Conservation (phyloP, 345 rosid species). For the Citrus reticulata region DNA sequence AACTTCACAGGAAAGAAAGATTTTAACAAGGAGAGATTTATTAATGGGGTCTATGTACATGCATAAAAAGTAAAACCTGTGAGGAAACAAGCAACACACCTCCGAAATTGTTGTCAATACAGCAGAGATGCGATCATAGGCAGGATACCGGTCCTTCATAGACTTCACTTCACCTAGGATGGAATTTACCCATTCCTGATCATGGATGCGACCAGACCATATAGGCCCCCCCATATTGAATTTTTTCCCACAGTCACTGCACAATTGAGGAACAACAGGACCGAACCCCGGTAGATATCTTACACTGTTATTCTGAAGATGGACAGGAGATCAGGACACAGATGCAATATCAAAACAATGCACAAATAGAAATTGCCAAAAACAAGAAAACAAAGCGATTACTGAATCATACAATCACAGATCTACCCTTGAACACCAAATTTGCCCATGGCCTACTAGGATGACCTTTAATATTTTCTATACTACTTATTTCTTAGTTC, state of each 20-base stretch:
- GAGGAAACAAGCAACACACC: constrained; percentile 29
- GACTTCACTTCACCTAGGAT: constrained; percentile 63
- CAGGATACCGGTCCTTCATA: constrained; percentile 83
- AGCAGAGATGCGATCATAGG: constrained; percentile 82
- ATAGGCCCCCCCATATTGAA: constrained; percentile 97
- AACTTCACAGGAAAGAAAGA: neutral
- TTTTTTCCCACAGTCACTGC: constrained; percentile 92
- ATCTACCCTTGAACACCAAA: neutral
- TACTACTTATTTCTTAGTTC: neutral
- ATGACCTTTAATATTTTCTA: neutral
- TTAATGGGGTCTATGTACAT: neutral
- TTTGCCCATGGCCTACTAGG: neutral
- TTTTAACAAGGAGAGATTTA: neutral
- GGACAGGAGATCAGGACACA: neutral
- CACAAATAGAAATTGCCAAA: neutral
- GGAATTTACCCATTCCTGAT: constrained; percentile 84
- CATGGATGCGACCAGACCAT: constrained; percentile 97
- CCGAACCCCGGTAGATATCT: constrained; percentile 94
- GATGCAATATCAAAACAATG: neutral
- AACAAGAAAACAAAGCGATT: neutral
- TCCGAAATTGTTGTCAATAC: constrained; percentile 87
- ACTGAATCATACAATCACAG: neutral
- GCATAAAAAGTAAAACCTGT: neutral
- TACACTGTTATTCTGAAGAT: constrained; percentile 67
- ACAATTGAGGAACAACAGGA: constrained; percentile 88